Percentiles rank a stretch among this genome's conserved stretches.
Evolutionary conservation across 2,329 filamentous ascomycete genomes (phyloP).

Genomic region (Fusarium proliferatum): DNA sequence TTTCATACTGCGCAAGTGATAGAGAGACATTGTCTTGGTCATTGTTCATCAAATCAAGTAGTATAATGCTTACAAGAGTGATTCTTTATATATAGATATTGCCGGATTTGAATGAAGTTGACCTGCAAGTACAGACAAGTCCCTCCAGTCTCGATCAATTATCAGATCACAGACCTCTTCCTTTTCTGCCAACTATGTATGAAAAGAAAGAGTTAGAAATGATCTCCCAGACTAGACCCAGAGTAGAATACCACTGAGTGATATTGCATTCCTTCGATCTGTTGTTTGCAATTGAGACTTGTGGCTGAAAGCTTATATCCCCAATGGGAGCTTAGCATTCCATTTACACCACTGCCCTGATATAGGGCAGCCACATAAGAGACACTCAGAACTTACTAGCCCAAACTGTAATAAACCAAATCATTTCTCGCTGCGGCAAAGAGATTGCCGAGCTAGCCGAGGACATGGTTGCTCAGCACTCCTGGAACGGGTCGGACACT

Average conservation of each 20-base stretch:
- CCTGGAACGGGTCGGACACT: neutral
- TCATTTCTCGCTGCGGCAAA: accelerated
- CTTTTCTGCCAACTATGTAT: neutral
- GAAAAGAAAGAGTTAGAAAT: accelerated
- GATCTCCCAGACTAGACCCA: accelerated
- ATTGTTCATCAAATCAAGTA: neutral
- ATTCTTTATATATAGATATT: accelerated
- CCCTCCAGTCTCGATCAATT: accelerated
- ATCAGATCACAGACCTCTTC: too few species aligned
- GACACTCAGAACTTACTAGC: neutral
- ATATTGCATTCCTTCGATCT: neutral
- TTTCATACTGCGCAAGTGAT: neutral
- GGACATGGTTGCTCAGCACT: neutral
- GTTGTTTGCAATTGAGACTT: neutral
- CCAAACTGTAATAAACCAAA: neutral
- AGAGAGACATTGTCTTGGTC: neutral
- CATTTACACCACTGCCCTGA: neutral
- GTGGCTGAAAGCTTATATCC: neutral
- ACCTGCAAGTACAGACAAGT: neutral
- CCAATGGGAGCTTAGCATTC: neutral
- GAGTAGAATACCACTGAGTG: too few species aligned
- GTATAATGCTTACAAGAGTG: neutral
- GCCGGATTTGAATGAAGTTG: neutral
- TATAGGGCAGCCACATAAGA: neutral
- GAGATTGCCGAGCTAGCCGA: neutral